phyloP scores from a whole-genome alignment of 768 basidiomycete species.

The Chalciporus piperatus region DNA sequence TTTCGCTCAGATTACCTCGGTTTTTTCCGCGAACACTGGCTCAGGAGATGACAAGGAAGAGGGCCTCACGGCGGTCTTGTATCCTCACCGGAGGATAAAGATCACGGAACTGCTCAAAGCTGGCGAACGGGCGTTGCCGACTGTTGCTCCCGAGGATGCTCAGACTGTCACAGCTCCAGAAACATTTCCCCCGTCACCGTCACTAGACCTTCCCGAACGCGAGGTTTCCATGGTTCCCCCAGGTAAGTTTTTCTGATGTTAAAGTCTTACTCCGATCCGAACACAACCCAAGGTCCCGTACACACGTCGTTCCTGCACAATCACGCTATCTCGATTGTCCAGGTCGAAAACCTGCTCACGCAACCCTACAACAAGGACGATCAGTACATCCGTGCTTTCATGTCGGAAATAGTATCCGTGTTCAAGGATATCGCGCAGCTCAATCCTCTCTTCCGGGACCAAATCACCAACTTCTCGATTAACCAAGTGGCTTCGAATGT shows the following conservation, averaged over 20 bases:
- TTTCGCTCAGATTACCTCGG: constrained; percentile 94
- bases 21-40: constrained; percentile 62
- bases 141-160: constrained; percentile 37
- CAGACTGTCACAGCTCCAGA: constrained; percentile 47
- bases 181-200: constrained; percentile 32
- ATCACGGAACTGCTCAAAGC: constrained; percentile 85
- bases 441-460: constrained; percentile 96
- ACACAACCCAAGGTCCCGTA: constrained; percentile 46
- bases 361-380: constrained; percentile 88
- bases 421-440: constrained; percentile 99
- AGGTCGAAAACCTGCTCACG: constrained; percentile 78
- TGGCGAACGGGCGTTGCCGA: constrained; percentile 39
- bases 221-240: constrained; percentile 22
- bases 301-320: constrained; percentile 85
- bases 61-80: constrained; percentile 90
- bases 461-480: constrained; percentile 95
- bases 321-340: constrained; percentile 82
- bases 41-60: constrained; percentile 72
- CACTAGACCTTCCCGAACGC: constrained; percentile 19
- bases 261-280: not conserved
- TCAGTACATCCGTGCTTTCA: constrained; percentile 93
- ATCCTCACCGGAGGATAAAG: constrained; percentile 86
- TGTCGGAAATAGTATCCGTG: constrained; percentile 93
- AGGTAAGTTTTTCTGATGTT: constrained; percentile 12
- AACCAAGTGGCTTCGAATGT: constrained; percentile 90